Evolutionary conservation across 805 yeast species (phyloP), one percentile per base, ranked within the genome.

Genomic region (Ascoidea asiatica): DNA sequence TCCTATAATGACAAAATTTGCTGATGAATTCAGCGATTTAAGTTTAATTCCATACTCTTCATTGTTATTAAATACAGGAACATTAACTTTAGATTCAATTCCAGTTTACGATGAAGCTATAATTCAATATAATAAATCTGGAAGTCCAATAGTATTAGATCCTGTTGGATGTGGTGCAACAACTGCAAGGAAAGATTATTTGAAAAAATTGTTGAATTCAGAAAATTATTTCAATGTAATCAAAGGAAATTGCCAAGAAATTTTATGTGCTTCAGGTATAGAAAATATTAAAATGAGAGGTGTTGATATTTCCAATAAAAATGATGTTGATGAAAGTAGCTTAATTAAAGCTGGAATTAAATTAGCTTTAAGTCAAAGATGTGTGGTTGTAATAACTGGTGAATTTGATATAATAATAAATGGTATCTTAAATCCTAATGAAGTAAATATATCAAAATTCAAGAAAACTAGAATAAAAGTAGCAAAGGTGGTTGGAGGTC

Each of bases 151-250:
- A 29, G 75, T 88, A 0, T 79, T 82, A 52, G 97, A 88, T 58
- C 97, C 96, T 0, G 95, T 88, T n/a, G 97, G 88, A 1, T 86
- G 81, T 37, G 95, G 95, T 21, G 95, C 96, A 0, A 70, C 95
- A 0, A 46, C 55, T 3, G 70, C 74, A 4, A 68, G 97, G 47
- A 63, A 64, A 37, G 53, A 60, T 3, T 64, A 77, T 17, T 72
- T 78, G 43, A 57, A 64, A 21, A 56, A 57, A 1, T 52, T 87
- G 7, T 58, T 88, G 29, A 66, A 77, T 36, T 58, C 67, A 11
- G 87, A 86, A 1, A 8, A 29, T 40, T 72, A 69, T 53, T 70
- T 68, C 49, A 65, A 75, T 23, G 87, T 82, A 21, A 78, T 88
- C 50, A 86, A 89, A 58, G 96, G 95, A 1, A 88, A 88, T 53